A percentile compares a stretch with the other conserved stretches of the same genome.
Evolutionary conservation across 495 filamentous ascomycete genomes (phyloP).

Genomic region (Trichocladium antarcticum): DNA sequence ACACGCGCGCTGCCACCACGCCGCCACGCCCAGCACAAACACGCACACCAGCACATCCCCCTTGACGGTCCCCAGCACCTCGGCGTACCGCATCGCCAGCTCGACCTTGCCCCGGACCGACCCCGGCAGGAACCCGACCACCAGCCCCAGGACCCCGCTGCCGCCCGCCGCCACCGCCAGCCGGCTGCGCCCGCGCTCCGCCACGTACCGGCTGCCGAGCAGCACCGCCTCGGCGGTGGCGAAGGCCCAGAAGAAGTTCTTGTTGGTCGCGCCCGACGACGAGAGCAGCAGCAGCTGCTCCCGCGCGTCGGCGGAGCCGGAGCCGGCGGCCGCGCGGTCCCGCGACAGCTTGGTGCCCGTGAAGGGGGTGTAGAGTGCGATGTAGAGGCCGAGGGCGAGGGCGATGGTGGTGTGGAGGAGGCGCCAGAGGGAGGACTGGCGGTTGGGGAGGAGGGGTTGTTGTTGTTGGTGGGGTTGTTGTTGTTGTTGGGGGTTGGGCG

Average conservation of each 20-base stretch:
- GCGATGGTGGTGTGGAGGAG: conserved; percentile 66
- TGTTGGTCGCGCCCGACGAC: not conserved
- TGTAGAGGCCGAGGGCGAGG: conserved; percentile 57
- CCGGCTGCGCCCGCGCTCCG: conserved; percentile 39
- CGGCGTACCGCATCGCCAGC: conserved; percentile 54
- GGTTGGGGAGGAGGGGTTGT: conserved; percentile 29
- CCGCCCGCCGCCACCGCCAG: conserved; percentile 7
- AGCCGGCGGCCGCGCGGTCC: conserved; percentile 17
- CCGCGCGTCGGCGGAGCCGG: not conserved
- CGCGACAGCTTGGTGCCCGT: conserved; percentile 42
- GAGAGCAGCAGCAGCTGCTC: not conserved
- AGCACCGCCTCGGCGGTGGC: conserved; percentile 69
- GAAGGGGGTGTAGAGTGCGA: conserved; percentile 54
- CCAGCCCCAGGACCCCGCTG: conserved; percentile 41
- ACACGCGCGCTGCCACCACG: conserved; percentile 6
- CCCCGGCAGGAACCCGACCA: conserved; percentile 48
- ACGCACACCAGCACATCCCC: conserved; percentile 57
- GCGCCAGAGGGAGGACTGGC: conserved; percentile 53
- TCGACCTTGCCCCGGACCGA: conserved; percentile 45
- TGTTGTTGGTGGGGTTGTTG: conserved; percentile 15
- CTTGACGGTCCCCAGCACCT: conserved; percentile 52
- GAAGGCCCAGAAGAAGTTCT: conserved; percentile 59
- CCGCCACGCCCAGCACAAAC: conserved; percentile 60
- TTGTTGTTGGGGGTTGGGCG: conserved; percentile 14
- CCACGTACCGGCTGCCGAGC: conserved; percentile 52